Base-by-base conservation (phyloP, 805 yeast species). In the Trichomonascus vanleenenianus region DNA sequence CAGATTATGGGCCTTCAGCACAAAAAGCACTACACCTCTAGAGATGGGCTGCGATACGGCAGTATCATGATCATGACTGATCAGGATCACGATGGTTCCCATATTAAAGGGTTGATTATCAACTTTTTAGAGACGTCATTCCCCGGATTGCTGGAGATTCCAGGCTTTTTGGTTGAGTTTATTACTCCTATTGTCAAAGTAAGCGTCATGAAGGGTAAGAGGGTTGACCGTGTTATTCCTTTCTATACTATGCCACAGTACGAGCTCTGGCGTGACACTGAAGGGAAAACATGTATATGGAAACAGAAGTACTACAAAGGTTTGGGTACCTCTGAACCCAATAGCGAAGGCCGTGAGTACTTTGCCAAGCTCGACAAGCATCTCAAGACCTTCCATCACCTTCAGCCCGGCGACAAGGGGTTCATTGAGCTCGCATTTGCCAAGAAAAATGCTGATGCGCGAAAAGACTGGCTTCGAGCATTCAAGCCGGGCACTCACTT, bases 71-170 rank as follows among this genome's bases (percentile, higher is more conserved):
- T 93, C 61, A 93, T 93, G 97, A 88, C 98, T 5, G 98, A 93
- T 83, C 98, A 93, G 68, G 98, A 93, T 86, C 95, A 89, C 56
- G 98, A 93, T 74, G 98, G 98, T 50, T 84, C 95, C 14, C 98
- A 93, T 70, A 93, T 93, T 63, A 93, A 93, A 62, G 98, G 98
- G 53, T 74, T 93, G 54, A 77, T 93, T 47, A 93, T 93, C 58
- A 93, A 93, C 63, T 93, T 93, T 59, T 68, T 93, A 48, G 97
- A 91, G 63, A 76, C 91, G 3, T 83, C 95, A 30, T 93, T 93
- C 69, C 97, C 97, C 1, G 98, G 97, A 1, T 68, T 93, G 53
- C 70, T 93, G 27, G 84, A 83, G 48, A 76, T 91, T 42, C 96
- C 97, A 1, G 97, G 95, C 0, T 93, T 93, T 58, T 70, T 93